A percentile compares a stretch with the other conserved stretches of the same genome.
Conservation (phyloP, 768 basidiomycete species). For the Cantharellus anzutake region DNA sequence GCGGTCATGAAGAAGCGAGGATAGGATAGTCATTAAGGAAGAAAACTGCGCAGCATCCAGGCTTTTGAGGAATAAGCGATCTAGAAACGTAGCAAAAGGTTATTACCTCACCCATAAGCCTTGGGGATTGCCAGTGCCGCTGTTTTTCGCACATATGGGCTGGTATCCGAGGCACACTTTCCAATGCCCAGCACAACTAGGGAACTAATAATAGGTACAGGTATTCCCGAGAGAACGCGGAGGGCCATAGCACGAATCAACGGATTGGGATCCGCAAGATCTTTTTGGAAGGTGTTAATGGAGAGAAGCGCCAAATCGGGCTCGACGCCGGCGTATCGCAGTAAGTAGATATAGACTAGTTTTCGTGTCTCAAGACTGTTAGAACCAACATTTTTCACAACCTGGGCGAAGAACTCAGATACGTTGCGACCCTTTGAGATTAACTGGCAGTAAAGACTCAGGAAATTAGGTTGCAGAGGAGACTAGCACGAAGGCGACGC, state of each 20-base stretch:
- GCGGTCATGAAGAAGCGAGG: slow-evolving; percentile 33
- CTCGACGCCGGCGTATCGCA: slow-evolving; percentile 82
- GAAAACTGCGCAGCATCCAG: slow-evolving; percentile 52
- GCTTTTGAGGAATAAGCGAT: slow-evolving; percentile 23
- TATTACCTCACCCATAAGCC: slow-evolving; percentile 42
- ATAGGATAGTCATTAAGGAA: slow-evolving; percentile 29
- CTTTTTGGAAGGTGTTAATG: slow-evolving; percentile 97
- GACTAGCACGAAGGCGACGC: slow-evolving; percentile 17
- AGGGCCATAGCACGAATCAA: slow-evolving; percentile 94
- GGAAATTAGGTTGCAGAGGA: neutral
- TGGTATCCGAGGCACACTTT: slow-evolving; percentile 80
- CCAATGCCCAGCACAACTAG: slow-evolving; percentile 77
- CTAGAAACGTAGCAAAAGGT: neutral
- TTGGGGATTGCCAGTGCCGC: slow-evolving; percentile 82
- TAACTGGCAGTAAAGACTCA: slow-evolving; percentile 28
- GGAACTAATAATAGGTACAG: slow-evolving; percentile 71
- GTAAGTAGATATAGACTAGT: slow-evolving; percentile 92
- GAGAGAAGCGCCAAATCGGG: slow-evolving; percentile 90
- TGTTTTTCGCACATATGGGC: slow-evolving; percentile 87
- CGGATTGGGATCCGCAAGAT: slow-evolving; percentile 79
- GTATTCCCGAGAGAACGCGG: slow-evolving; percentile 80
- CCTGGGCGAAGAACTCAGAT: slow-evolving; percentile 85
- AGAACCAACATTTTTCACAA: slow-evolving; percentile 92
- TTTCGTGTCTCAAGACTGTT: slow-evolving; percentile 87
- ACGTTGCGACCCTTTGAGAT: slow-evolving; percentile 87